Conservation (phyloP, 495 filamentous ascomycete genomes). For the Aspergillus avenaceus region DNA sequence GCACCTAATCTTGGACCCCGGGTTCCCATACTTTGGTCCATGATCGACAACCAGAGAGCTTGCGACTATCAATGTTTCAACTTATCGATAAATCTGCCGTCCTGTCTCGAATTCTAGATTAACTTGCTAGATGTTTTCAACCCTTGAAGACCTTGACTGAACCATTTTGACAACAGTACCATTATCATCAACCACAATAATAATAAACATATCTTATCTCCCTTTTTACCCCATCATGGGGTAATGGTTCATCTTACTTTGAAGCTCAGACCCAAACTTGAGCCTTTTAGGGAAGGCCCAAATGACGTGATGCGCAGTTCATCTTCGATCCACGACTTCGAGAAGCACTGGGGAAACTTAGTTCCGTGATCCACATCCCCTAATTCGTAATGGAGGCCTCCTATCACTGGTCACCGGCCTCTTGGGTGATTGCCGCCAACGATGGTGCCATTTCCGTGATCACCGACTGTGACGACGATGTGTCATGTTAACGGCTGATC, state of each 20-base stretch:
- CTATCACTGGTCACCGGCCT: background rate
- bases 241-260: background rate
- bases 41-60: constrained; percentile 3
- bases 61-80: background rate
- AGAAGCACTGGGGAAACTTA: background rate
- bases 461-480: constrained; percentile 7
- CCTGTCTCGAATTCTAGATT: background rate
- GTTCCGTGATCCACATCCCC: background rate
- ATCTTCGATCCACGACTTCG: background rate
- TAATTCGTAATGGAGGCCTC: background rate
- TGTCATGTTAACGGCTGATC: background rate
- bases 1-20: constrained; percentile 25
- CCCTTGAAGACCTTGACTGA: too few species aligned
- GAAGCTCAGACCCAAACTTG: background rate
- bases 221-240: background rate
- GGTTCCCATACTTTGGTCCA: constrained; percentile 1
- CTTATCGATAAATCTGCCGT: background rate
- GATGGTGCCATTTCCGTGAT: constrained; percentile 30
- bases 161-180: too few species aligned
- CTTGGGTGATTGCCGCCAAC: constrained; percentile 24
- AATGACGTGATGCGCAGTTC: background rate
- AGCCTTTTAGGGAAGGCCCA: background rate
- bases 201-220: background rate
- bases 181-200: too few species aligned
- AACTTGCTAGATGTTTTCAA: too few species aligned